A percentile compares a stretch with the other conserved stretches of the same genome.
Evolutionary conservation across 176 grass and related monocot species (phyloP).

Genomic region (Puya raimondii): DNA sequence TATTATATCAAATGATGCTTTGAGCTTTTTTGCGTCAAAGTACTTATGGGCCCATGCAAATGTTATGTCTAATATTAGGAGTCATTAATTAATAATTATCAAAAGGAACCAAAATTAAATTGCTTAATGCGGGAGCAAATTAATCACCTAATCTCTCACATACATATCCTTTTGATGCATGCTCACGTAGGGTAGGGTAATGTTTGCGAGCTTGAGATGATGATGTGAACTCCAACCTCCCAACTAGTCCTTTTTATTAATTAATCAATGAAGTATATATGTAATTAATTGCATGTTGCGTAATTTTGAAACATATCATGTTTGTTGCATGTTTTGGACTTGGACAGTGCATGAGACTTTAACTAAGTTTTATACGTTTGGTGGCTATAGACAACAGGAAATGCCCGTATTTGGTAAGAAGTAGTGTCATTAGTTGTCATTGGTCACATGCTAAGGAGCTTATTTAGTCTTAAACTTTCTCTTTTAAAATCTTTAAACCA

Average conservation of each 20-base stretch:
- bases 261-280: constrained; percentile 2
- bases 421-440: constrained; percentile 2
- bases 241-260: neutral
- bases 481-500: neutral
- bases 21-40: no score
- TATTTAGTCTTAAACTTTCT: neutral
- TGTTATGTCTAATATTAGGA: no score
- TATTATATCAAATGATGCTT: no score
- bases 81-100: no score
- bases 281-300: constrained; percentile 25
- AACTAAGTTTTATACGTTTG: constrained; percentile 8
- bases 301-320: constrained; percentile 42
- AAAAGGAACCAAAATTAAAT: no score
- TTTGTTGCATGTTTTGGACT: constrained; percentile 23
- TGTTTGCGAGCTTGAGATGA: constrained; percentile 32
- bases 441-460: neutral
- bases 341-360: neutral
- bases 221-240: constrained; percentile 19
- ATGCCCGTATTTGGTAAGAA: constrained; percentile 13
- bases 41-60: no score
- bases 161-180: no score
- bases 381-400: constrained; percentile 32
- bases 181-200: neutral
- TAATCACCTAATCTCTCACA: no score
- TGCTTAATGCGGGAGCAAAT: no score